These are phyloP conservation scores for Salicornia ramosissima DNA, from an alignment of 148 eudicot species.

Conservation along the genomic window DNA sequence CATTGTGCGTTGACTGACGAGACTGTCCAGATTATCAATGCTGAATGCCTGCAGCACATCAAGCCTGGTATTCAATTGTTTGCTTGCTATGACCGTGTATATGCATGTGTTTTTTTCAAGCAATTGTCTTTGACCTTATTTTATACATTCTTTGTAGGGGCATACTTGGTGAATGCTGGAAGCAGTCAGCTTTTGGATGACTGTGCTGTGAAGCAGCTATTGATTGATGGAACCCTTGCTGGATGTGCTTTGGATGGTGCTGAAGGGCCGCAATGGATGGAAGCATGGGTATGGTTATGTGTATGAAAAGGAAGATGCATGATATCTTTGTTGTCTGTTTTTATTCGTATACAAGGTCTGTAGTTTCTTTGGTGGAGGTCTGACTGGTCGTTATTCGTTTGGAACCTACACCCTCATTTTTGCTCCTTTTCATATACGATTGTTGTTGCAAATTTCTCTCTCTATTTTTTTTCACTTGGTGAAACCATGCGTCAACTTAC, in stretches of 20 bases:
- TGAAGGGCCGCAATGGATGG: conserved; percentile 99
- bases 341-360: no score
- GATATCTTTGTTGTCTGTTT: no score
- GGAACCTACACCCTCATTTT: no score
- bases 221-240: conserved; percentile 91
- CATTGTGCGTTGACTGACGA: conserved; percentile 91
- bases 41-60: conserved; percentile 83
- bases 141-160: conserved; percentile 45
- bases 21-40: conserved; percentile 83
- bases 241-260: conserved; percentile 99
- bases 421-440: no score
- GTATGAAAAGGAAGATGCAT: neutral
- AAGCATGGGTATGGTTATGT: conserved; percentile 90
- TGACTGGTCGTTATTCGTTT: no score
- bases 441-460: no score
- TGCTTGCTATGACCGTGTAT: neutral
- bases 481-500: no score
- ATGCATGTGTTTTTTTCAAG: neutral
- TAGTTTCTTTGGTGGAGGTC: no score
- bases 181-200: conserved; percentile 98
- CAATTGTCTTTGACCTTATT: conserved; percentile 5
- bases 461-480: no score
- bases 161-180: conserved; percentile 92
- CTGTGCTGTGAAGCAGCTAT: conserved; percentile 93
- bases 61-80: conserved; percentile 62